Base-by-base conservation (phyloP, 2,329 filamentous ascomycete genomes). In the Alternaria brassicicola region DNA sequence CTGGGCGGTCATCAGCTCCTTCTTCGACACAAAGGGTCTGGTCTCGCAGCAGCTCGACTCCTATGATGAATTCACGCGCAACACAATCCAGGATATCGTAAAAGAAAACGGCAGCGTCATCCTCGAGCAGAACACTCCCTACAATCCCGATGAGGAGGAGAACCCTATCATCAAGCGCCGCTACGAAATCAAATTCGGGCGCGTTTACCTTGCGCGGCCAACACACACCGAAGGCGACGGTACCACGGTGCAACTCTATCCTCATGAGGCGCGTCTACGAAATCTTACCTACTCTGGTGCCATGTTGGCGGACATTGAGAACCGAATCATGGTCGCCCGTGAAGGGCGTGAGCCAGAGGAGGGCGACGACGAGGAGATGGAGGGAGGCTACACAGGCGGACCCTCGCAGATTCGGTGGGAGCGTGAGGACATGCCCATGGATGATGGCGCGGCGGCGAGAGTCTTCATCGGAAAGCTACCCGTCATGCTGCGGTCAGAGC, bases 21-120 rank as follows among this genome's bases (percentile, higher is more conserved):
- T 97, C 83, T 99, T 99, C 81, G 92, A 97, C 70, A 86, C 88
- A 63, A 99, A 98, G 80, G 94, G 95, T 72, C 85, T 99, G 30
- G 95, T 97, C 21, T 97, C 95, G 15, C 94, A 99, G 80, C 95
- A 99, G 82, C 89, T 98, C 63, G 94, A 98, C 77, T 99, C 96
- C 0, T 99, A 97, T 80, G 93, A 99, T 80, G 93, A 98, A 76
- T 99, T 99, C 73, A 93, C 95, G 56, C 89, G 90, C 59, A 93
- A 91, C 21, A 97, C 93, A 0, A 94, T 99, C 79, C 93, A 98
- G 74, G 92, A 97, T 70, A 87, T 99, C 59, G 90, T 99, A 59
- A 89, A 93, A 71, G 95, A 98, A 78, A 94, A 97, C 76, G 92
- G 91, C 38, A 88, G 89, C 66, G 89, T 98, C 61, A 93, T 91